phyloP scores from a whole-genome alignment of 2,329 filamentous ascomycete species.

The Metarhizium album region DNA sequence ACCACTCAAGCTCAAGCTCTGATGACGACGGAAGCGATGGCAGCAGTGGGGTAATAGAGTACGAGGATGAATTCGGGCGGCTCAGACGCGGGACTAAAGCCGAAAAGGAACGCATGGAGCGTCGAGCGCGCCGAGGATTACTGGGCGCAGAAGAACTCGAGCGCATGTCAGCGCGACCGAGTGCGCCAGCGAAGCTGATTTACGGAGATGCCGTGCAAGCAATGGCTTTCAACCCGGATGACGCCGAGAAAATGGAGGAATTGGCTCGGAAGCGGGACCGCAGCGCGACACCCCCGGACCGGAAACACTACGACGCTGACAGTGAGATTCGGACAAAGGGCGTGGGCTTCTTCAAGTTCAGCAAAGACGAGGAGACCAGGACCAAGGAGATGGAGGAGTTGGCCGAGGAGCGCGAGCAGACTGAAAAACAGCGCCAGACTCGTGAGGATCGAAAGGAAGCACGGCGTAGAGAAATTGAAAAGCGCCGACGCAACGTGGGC shows the following conservation, averaged over 20 bases:
- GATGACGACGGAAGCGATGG: conserved; percentile 29
- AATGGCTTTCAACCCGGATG: conserved; percentile 70
- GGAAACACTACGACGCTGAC: conserved; percentile 75
- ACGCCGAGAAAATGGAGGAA: conserved; percentile 62
- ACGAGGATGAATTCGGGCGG: conserved; percentile 88
- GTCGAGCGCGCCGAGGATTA: conserved; percentile 37
- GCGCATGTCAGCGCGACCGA: conserved; percentile 56
- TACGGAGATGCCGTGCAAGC: conserved; percentile 78
- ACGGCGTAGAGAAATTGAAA: conserved; percentile 53
- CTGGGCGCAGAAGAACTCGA: conserved; percentile 52
- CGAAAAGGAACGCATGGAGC: conserved; percentile 54
- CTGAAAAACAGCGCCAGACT: conserved; percentile 50
- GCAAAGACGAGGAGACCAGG: conserved; percentile 57
- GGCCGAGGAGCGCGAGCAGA: conserved; percentile 54
- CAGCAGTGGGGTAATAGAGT: conserved; percentile 63
- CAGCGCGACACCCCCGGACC: conserved; percentile 67
- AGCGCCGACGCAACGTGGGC: conserved; percentile 51
- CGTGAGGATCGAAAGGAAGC: conserved; percentile 46
- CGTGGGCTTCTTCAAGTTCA: conserved; percentile 86
- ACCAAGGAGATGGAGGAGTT: conserved; percentile 65
- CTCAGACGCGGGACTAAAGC: conserved; percentile 60
- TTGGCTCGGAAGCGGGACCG: conserved; percentile 70
- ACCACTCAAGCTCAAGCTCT: conserved; percentile 41
- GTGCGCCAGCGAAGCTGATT: conserved; percentile 61
- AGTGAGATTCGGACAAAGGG: conserved; percentile 80